These are phyloP conservation scores for Aspergillus sergii DNA, from an alignment of 2,329 filamentous ascomycete genomes.

Conservation along the genomic window DNA sequence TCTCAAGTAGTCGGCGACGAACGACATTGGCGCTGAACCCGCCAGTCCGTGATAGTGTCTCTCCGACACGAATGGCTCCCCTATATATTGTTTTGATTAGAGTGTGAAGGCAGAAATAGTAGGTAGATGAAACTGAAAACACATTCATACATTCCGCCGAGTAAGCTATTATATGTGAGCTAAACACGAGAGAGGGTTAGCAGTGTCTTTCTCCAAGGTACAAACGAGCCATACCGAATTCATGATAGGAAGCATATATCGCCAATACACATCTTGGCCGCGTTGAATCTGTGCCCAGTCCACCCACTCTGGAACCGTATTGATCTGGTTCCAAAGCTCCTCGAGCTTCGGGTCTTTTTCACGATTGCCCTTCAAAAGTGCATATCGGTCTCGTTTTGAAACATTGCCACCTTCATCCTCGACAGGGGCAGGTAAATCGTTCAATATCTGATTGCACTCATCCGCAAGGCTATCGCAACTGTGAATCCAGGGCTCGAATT, in stretches of 20 bases:
- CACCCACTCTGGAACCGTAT: not conserved
- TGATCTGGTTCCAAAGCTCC: not conserved
- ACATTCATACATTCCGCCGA: not conserved
- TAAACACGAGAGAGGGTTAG: not conserved
- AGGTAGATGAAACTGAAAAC: not conserved
- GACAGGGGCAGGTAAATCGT: not conserved
- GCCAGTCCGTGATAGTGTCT: not conserved
- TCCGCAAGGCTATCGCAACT: not conserved
- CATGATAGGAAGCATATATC: not conserved
- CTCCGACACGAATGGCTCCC: not conserved
- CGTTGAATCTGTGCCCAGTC: not conserved
- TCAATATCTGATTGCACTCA: not conserved
- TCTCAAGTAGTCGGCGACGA: not conserved
- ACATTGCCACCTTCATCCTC: not conserved
- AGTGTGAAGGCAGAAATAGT: fast-evolving
- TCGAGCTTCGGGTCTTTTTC: not conserved
- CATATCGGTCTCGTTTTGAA: not conserved
- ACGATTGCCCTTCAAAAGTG: not conserved
- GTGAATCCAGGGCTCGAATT: not conserved
- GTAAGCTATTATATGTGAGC: not conserved
- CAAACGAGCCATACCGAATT: not conserved
- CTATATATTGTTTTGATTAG: not conserved
- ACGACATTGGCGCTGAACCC: not conserved
- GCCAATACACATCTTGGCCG: not conserved
- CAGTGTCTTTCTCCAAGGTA: not conserved